Base-by-base conservation (phyloP, 805 yeast species). In the Candida arabinofermentans region DNA sequence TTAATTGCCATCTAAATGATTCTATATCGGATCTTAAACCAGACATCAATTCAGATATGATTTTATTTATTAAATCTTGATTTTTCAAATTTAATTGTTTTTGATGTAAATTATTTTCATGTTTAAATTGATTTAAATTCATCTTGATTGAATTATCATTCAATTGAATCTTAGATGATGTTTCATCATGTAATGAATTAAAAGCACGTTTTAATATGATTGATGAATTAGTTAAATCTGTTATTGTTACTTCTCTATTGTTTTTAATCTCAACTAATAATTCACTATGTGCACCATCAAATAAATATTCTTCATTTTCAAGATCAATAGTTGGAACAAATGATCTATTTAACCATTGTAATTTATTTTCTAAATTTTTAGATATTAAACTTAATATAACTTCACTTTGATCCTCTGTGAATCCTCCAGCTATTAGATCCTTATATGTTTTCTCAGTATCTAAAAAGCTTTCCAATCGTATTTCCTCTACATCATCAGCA, bases 221-320 rank as follows among this genome's bases (percentile, higher is more conserved):
- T 32, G 84, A 75, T 35, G 80, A 78, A 44, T 79, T 75, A 18
- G 83, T 79, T 40, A 83, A 70, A 40, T 81, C 83, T 49, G 80
- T 81, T 40, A 84, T 69, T 46, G 86, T 86, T 10, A 70, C 67
- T 48, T 83, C 89, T 49, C 97, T 68, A 24, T 83, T 75, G 31
- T 81, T 73, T 31, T 83, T 79, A 19, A 89, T 77, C 53, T 89
- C 96, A 34, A 84, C 86, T 37, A 83, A 65, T 27, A 91, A 64
- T 60, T 91, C 98, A 41, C 90, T 83, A 47, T 87, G 87, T 0
- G 96, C 96, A 24, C 96, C 95, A 58, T 89, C 91, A 60, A 88
- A 90, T 12, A 93, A 65, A 57, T 91, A 93, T 18, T 79, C 75
- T 54, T 91, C 96, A 54, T 90, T 91, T 48, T 90, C 96, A 13